Conservation (phyloP, 768 basidiomycete genomes). For the Serendipita vermifera region DNA sequence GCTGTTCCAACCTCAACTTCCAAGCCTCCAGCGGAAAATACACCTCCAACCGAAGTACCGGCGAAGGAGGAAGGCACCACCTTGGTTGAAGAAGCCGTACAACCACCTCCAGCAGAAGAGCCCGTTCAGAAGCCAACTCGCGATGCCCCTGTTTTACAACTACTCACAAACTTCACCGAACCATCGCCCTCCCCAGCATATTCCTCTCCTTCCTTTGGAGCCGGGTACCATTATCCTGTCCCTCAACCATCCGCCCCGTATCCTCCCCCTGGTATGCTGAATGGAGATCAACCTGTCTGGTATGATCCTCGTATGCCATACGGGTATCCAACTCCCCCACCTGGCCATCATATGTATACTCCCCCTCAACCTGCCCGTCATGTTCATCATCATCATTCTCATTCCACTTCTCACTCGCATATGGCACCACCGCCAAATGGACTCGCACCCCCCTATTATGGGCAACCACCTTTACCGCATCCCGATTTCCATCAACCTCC, state of each 20-base stretch:
- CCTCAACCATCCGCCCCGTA: background rate
- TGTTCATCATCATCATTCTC: constrained; percentile 6
- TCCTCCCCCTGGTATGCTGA: background rate
- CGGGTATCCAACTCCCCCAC: constrained; percentile 3
- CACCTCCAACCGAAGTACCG: background rate
- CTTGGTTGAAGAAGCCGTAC: background rate
- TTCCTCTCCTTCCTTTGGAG: background rate
- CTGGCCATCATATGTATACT: background rate
- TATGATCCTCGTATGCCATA: constrained; percentile 9
- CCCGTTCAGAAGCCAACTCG: background rate
- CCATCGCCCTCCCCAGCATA: constrained; percentile 1
- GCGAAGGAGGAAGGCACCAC: background rate
- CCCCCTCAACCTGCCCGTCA: background rate
- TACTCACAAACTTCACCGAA: background rate
- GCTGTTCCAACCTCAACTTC: background rate
- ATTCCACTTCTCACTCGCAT: background rate
- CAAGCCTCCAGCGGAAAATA: background rate
- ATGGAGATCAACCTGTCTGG: background rate
- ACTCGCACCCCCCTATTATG: background rate
- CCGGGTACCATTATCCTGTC: constrained; percentile 1
- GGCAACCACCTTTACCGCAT: background rate
- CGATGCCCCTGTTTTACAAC: background rate
- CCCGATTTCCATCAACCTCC: background rate
- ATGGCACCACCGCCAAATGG: background rate
- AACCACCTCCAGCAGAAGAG: background rate